Base-by-base conservation (phyloP, 202 grass and related monocot genomes). In the Zoysia matrella region DNA sequence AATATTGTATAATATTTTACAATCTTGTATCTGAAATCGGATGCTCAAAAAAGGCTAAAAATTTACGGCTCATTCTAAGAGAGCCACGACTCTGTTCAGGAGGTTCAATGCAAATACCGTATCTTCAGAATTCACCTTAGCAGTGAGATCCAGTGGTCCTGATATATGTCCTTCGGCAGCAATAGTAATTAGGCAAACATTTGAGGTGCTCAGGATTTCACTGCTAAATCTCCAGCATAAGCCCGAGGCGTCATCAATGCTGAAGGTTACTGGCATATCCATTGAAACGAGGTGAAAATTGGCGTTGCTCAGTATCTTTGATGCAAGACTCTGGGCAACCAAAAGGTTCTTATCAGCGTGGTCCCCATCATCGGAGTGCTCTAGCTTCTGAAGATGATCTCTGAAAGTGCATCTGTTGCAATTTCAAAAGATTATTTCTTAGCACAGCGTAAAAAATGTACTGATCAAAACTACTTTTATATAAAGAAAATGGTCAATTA, bases 121-220 rank as follows among this genome's bases (percentile, higher is more conserved):
- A 80, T 98, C 95, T 78, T 98, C 92, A 45, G 72, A 98, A 56
- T 98, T 95, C 81, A 95, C 86, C 89, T 95, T 95, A 42, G 77
- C 80, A 4, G 84, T 81, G 52, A 93, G 80, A 66, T 93, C 85
- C 65, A 98, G 77, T 22, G 84, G 82, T 73, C 58, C 87, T 2
- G 80, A 87, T 55, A 85, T 18, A 54, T 73, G 80, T 14, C 95
- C 92, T 76, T 95, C 86, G 0, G 82, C 82, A 7, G 86, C 45
- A 1, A 93, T 10, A 8, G 90, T 91, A 73, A 95, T 87, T 71
- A 98, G 73, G 86, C 90, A 93, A 70, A 80, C 76, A 41, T 90
- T 91, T 22, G 82, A 88, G 57, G 70, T 90, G 80, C 79, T 90
- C 50, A 83, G 69, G 14, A 90, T 72, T 52, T 95, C 88, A 51